Base-by-base conservation (phyloP, 2,329 filamentous ascomycete species). In the Pestalotiopsis fici region DNA sequence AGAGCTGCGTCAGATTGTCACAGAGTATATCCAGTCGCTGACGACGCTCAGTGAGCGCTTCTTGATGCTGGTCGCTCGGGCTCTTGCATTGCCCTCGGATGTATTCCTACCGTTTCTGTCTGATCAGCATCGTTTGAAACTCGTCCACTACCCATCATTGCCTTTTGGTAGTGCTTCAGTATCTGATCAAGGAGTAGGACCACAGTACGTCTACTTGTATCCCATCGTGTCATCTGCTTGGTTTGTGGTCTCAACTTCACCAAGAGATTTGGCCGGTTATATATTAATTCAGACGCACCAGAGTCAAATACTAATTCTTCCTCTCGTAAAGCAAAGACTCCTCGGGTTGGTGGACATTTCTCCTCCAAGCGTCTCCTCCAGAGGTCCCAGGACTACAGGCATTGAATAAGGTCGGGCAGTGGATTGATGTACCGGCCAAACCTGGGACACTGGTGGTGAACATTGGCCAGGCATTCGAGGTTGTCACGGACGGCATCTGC, bases 291-390 rank as follows among this genome's bases (percentile, higher is more conserved):
- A n/a, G n/a, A n/a, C n/a, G n/a, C n/a, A n/a, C n/a, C n/a, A n/a
- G n/a, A n/a, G n/a, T n/a, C n/a, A n/a, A n/a, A n/a, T n/a, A n/a
- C n/a, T n/a, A n/a, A n/a, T n/a, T n/a, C n/a, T n/a, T n/a, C n/a
- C n/a, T n/a, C n/a, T n/a, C n/a, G n/a, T n/a, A n/a, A n/a, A 35
- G 31, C 77, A 90, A 90, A 71, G 87, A 89, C 74, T 89, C 85
- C 0, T 89, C 87, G 0, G 88, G 88, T 3, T 90, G 87, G 87
- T 87, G 88, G 79, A 90, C 88, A 0, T 90, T 91, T 69, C 82
- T 91, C 3, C 83, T 88, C 1, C 89, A 91, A 74, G 85, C 87
- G 6, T 87, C 85, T 0, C 82, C 84, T 2, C 83, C 86, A 3
- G 77, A 82, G 11, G 78, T 83, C 1, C 74, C 81, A 50, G 84